Conservation (phyloP, 2,329 filamentous ascomycete species). For the Hymenoscyphus scutula region DNA sequence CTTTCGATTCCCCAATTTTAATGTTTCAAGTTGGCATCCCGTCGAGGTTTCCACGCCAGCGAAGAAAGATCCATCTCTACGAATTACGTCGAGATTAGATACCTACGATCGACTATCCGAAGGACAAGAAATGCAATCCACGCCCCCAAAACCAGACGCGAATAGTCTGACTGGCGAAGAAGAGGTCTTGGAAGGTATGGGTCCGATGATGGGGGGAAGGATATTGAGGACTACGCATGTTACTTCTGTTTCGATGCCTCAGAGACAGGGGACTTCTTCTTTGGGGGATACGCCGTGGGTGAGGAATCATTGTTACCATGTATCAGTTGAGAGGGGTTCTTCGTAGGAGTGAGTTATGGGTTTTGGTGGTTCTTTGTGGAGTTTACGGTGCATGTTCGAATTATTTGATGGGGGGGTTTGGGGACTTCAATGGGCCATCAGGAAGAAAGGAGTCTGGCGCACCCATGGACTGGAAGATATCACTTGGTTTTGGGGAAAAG, state of each 20-base stretch:
- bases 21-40: background rate
- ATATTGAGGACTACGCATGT: background rate
- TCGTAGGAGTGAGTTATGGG: too few species aligned
- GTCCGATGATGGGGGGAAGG: background rate
- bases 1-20: background rate
- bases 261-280: background rate
- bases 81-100: background rate
- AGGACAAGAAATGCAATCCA: background rate
- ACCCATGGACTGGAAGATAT: too few species aligned
- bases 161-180: background rate
- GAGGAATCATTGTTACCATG: background rate
- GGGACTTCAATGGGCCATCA: too few species aligned
- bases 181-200: background rate
- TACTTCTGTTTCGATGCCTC: background rate
- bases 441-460: too few species aligned
- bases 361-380: too few species aligned
- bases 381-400: too few species aligned
- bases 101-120: background rate
- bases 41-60: background rate
- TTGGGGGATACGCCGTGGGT: background rate
- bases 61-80: background rate
- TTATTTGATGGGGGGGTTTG: too few species aligned
- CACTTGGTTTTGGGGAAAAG: too few species aligned
- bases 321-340: background rate
- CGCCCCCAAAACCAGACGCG: background rate